Conservation (phyloP, 1,284 basidiomycete genomes). For the Boletus sp. region DNA sequence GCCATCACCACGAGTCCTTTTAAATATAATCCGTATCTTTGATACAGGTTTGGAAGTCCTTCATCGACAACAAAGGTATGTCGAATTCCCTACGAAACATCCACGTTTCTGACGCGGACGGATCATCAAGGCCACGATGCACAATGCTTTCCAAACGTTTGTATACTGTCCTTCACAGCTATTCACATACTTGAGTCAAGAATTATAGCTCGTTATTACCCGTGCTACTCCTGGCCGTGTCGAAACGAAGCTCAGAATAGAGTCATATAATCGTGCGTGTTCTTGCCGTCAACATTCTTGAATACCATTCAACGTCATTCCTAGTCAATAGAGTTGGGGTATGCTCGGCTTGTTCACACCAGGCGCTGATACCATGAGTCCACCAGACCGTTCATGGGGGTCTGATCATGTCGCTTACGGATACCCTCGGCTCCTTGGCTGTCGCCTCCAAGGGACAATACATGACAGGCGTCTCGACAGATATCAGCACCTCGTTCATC, state of each 20-base stretch:
- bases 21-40: not conserved
- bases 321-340: conserved; percentile 78
- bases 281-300: not conserved
- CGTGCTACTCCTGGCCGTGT: conserved; percentile 67
- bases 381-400: conserved; percentile 75
- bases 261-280: conserved; percentile 68
- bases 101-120: conserved; percentile 6
- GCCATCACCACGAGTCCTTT: conserved; percentile 18
- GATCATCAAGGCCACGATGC: conserved; percentile 66
- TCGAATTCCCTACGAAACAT: not conserved
- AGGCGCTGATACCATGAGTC: conserved; percentile 12
- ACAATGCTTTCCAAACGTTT: conserved; percentile 77
- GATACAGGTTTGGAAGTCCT: conserved; percentile 79
- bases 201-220: conserved; percentile 60
- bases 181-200: not conserved
- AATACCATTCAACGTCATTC: conserved; percentile 1
- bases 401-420: conserved; percentile 81
- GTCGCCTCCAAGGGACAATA: conserved; percentile 81
- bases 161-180: conserved; percentile 19
- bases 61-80: conserved; percentile 72
- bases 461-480: conserved; percentile 89
- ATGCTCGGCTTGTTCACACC: conserved; percentile 27
- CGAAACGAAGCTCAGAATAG: conserved; percentile 69
- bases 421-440: conserved; percentile 84
- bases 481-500: conserved; percentile 85